Base-by-base conservation (phyloP, 192 early-diverging fungal species). In the Gaertneriomyces semiglobifer region DNA sequence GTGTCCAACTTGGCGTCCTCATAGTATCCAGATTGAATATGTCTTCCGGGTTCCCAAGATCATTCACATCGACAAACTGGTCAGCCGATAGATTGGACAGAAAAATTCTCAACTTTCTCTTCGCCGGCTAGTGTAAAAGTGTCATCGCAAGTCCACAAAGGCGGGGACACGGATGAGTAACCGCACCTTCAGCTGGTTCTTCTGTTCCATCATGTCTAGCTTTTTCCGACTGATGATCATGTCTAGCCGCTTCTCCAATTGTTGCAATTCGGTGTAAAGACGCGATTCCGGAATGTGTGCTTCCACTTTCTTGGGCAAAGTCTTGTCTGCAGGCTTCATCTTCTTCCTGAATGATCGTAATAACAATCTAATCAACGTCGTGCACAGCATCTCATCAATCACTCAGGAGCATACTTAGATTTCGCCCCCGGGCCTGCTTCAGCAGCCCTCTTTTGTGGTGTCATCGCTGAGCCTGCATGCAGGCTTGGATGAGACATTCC, bases 271-370 rank as follows among this genome's bases (percentile, higher is more conserved):
- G 33, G 82, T 86, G 70, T 93, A 96, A 38, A 96, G 77, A 43
- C 82, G 86, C 38, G 96, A 93, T 74, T 98, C 96, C 8, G 94
- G 93, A 40, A 98, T 89, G 76, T 89, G 88, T 1, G 88, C 75
- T 47, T 95, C 94, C 71, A 98, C 74, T 63, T 77, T 81, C 45
- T 63, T 70, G 10, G 77, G 72, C 4, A 79, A 65, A 6, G 62
- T 52, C 52, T 62, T 58, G 20, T 79, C 77, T 60, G 63, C 63
- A 16, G 77, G 77, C 25, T 33, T 33, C 25, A 33, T 33, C 25
- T 33, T 33, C 25, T 33, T 33, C 25, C 25, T 33, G n/a, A n/a
- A 33, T 33, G 25, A 33, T 33, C 25, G 25, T 33, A 33, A 33
- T 33, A 33, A 33, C 1, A 33, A 33, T 33, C 25, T 33, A 33